A percentile compares a stretch with the other conserved stretches of the same genome.
These are phyloP conservation scores for Aphanomyces euteiches DNA, from an alignment of 352 stramenopile species.

Conservation along the genomic window DNA sequence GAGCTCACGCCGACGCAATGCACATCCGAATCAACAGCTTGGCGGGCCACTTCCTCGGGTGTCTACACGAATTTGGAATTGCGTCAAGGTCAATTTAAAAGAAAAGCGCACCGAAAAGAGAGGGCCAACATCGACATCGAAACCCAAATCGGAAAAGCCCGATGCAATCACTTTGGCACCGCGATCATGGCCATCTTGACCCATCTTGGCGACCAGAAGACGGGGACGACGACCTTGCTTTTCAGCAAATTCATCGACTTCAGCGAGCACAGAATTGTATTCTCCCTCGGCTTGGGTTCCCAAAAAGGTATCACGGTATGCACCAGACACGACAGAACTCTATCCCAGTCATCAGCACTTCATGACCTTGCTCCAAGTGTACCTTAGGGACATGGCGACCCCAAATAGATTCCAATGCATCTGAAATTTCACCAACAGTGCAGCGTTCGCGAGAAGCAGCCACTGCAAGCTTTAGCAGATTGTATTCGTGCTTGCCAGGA, in stretches of 20 bases:
- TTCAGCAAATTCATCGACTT: slow-evolving; percentile 92
- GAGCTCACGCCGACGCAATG: slow-evolving; percentile 90
- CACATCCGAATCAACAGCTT: slow-evolving; percentile 94
- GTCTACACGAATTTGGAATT: slow-evolving; percentile 34
- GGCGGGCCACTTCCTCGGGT: slow-evolving; percentile 51
- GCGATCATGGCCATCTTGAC: slow-evolving; percentile 96
- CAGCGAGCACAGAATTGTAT: slow-evolving; percentile 83
- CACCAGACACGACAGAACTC: slow-evolving; percentile 56
- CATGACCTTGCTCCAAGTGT: background rate
- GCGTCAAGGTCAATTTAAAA: slow-evolving; percentile 9
- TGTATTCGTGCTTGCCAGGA: slow-evolving; percentile 85
- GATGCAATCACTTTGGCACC: slow-evolving; percentile 96
- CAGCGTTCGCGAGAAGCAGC: slow-evolving; percentile 85
- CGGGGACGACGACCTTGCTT: slow-evolving; percentile 89
- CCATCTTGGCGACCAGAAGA: slow-evolving; percentile 95
- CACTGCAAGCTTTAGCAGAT: slow-evolving; percentile 92
- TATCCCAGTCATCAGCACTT: slow-evolving; percentile 10
- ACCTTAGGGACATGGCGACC: slow-evolving; percentile 89
- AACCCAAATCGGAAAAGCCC: slow-evolving; percentile 95
- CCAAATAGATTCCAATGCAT: slow-evolving; percentile 92
- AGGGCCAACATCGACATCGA: slow-evolving; percentile 96
- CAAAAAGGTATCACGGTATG: slow-evolving; percentile 53
- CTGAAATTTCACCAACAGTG: slow-evolving; percentile 95
- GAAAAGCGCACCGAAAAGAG: slow-evolving; percentile 84
- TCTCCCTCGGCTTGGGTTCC: slow-evolving; percentile 71